These are phyloP conservation scores for Rhynchospora pubera DNA, from an alignment of 176 grass and related monocot species.

Conservation along the genomic window DNA sequence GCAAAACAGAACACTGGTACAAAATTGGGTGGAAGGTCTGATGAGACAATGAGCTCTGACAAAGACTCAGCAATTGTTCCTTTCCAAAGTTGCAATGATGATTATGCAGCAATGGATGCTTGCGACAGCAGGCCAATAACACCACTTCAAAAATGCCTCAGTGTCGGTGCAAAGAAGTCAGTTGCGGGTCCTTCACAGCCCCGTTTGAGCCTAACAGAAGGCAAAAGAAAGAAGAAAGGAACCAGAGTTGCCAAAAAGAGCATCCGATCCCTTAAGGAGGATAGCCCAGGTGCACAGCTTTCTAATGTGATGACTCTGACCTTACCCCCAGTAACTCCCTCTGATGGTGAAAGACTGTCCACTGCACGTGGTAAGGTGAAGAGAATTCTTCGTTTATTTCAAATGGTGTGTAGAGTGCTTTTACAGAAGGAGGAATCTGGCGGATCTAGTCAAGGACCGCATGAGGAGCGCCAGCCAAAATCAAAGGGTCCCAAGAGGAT, in stretches of 20 bases:
- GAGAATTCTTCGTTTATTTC: constrained; percentile 22
- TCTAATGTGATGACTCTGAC: background rate
- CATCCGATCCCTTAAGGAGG: background rate
- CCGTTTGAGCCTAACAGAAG: background rate
- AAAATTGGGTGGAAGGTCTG: background rate
- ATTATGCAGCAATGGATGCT: background rate
- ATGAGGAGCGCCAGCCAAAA: background rate
- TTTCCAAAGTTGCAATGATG: background rate
- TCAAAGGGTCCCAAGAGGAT: constrained; percentile 23
- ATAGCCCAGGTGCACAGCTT: background rate
- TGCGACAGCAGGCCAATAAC: background rate
- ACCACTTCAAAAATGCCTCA: background rate
- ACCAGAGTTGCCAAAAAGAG: background rate
- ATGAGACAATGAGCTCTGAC: background rate
- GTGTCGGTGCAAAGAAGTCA: background rate
- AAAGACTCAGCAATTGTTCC: background rate
- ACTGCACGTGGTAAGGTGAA: constrained; percentile 7
- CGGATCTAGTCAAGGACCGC: background rate
- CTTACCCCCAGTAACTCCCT: constrained; percentile 4
- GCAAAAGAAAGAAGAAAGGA: constrained; percentile 7
- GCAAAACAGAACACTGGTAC: background rate
- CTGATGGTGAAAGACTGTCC: background rate
- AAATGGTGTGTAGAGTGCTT: constrained; percentile 15
- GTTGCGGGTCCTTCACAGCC: background rate
- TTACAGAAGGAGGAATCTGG: constrained; percentile 19